Conservation (phyloP, 192 early-diverging fungal genomes). For the Mortierella claussenii region DNA sequence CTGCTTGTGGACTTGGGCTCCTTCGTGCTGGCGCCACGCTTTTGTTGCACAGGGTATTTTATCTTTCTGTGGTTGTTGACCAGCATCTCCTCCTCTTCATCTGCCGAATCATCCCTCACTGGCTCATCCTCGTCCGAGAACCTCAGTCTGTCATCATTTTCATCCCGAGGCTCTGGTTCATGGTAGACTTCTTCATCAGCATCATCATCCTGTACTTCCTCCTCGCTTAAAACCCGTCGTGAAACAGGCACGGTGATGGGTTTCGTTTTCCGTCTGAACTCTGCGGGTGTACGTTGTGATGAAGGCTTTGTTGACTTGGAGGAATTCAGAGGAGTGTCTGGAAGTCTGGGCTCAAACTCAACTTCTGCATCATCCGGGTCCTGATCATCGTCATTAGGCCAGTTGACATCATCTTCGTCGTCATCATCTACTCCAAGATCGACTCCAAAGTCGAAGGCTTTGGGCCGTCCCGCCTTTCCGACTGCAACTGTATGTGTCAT, state of each 20-base stretch:
- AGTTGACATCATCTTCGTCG: neutral
- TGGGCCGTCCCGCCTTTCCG: conserved; percentile 1
- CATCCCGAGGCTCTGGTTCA: neutral
- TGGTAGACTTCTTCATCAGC: conserved; percentile 5
- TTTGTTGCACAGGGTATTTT: neutral
- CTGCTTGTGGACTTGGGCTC: neutral
- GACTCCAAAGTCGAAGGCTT: conserved; percentile 24
- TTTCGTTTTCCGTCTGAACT: conserved; percentile 8
- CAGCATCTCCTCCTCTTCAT: neutral
- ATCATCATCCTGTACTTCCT: neutral
- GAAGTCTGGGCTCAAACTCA: neutral
- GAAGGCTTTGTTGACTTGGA: neutral
- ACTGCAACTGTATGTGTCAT: neutral
- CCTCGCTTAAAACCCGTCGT: neutral
- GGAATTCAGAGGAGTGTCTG: neutral
- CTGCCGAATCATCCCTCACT: neutral
- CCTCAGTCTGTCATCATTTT: conserved; percentile 6
- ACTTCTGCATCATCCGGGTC: neutral
- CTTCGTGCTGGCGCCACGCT: neutral
- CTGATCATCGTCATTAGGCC: neutral
- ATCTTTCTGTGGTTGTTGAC: neutral
- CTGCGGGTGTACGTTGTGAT: conserved; percentile 3
- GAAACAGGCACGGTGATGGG: neutral
- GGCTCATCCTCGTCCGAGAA: conserved; percentile 19
- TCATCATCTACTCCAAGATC: neutral